A percentile compares a stretch with the other conserved stretches of the same genome.
These are phyloP conservation scores for Musa beccarii DNA, from an alignment of 176 grass and related monocot species.

Conservation along the genomic window DNA sequence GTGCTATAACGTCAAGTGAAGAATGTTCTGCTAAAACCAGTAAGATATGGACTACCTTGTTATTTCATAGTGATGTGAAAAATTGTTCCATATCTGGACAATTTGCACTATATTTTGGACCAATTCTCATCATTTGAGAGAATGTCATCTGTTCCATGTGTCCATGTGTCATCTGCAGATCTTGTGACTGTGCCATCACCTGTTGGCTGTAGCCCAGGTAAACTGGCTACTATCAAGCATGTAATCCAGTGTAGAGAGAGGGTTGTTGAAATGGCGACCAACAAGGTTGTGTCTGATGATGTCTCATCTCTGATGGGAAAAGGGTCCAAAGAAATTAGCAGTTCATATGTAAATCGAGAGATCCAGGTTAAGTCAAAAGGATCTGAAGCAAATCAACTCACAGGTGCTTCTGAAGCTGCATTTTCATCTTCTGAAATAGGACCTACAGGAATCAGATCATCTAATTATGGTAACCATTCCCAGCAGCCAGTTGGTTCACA, in stretches of 20 bases:
- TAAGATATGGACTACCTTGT: background rate
- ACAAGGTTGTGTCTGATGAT: background rate
- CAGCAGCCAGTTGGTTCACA: constrained; percentile 34
- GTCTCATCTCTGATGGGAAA: background rate
- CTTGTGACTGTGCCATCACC: constrained; percentile 4
- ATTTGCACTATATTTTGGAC: background rate
- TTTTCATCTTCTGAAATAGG: constrained; percentile 25
- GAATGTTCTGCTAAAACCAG: background rate
- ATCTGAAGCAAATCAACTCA: background rate
- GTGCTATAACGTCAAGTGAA: background rate
- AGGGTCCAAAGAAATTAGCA: background rate
- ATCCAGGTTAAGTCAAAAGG: background rate
- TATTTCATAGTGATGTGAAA: background rate
- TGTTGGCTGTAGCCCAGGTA: background rate
- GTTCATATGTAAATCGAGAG: background rate
- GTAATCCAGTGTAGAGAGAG: constrained; percentile 3
- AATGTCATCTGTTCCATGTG: background rate
- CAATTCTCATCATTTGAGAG: background rate
- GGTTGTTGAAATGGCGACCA: background rate
- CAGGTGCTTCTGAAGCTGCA: constrained; percentile 31
- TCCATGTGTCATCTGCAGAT: constrained; percentile 4
- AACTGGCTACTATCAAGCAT: constrained; percentile 2
- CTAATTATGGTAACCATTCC: constrained; percentile 38
- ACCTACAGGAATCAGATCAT: constrained; percentile 22
- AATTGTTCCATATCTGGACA: too few species aligned